These are phyloP conservation scores for Triangularia setosa DNA, from an alignment of 2,329 filamentous ascomycete species.

Conservation along the genomic window DNA sequence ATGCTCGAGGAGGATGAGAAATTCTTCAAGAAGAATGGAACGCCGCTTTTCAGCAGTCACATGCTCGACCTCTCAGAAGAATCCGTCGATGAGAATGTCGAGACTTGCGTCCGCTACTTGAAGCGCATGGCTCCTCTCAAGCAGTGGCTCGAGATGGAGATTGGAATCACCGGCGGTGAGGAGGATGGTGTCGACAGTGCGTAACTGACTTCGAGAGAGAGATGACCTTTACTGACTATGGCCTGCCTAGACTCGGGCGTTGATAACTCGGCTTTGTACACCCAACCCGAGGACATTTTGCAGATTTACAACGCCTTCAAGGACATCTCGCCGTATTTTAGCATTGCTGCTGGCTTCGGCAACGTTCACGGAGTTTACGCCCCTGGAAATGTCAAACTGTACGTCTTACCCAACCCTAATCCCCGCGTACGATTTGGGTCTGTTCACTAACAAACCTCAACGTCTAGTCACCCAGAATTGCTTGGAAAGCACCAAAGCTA, in stretches of 20 bases:
- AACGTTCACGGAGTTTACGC: slow-evolving; percentile 99
- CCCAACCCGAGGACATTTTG: slow-evolving; percentile 94
- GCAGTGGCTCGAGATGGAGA: slow-evolving; percentile 98
- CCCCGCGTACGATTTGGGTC: not conserved
- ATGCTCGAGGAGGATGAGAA: slow-evolving; percentile 92
- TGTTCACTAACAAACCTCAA: too few relatives aligned
- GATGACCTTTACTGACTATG: slow-evolving; percentile 61
- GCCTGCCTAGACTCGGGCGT: slow-evolving; percentile 18
- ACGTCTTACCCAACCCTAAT: not conserved
- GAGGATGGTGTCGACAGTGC: not conserved
- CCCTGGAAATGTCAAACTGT: slow-evolving; percentile 42
- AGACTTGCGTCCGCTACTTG: slow-evolving; percentile 88
- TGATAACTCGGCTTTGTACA: slow-evolving; percentile 50
- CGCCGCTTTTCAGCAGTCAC: slow-evolving; percentile 92
- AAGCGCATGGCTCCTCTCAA: slow-evolving; percentile 94
- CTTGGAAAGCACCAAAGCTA: slow-evolving; percentile 94
- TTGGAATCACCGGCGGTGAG: slow-evolving; percentile 70
- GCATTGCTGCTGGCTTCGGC: slow-evolving; percentile 91
- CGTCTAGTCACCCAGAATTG: slow-evolving; percentile 70
- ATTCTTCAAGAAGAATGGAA: slow-evolving; percentile 89
- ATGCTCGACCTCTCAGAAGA: slow-evolving; percentile 99
- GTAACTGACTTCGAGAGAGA: slow-evolving; percentile 55
- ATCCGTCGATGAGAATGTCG: slow-evolving; percentile 81
- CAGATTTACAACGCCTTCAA: slow-evolving; percentile 81
- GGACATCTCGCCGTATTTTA: slow-evolving; percentile 92